Evolutionary conservation across 169 alveolate species (phyloP), one percentile per base, ranked within the genome.

Genomic region (Cytauxzoon felis): DNA sequence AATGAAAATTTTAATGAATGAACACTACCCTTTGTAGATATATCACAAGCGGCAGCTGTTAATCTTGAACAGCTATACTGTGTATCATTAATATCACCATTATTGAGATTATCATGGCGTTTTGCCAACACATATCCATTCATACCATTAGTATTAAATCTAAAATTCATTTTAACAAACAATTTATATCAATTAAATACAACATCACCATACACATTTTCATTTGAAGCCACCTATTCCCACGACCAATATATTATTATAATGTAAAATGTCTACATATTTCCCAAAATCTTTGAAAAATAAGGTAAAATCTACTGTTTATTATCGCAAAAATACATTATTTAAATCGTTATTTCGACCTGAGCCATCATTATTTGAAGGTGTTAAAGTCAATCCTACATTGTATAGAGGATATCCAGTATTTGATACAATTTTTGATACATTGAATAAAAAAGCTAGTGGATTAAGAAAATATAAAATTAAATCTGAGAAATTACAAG

Each of bases 1-100:
- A 86, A 34, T 11, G 89, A 80, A 51, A 66, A 86, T 47, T 87
- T 64, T 11, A 80, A 73, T 18, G 91, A 61, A 53, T 86, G 91
- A 26, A 78, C 45, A 34, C 81, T 61, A 59, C 91, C 81, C 42
- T 79, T 67, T 3, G 79, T 58, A 54, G 91, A 71, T 51, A 86
- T 57, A 70, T 86, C 91, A 41, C 61, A 54, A 23, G 23, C 78
- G 49, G 45, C 78, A 41, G 69, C 88, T 64, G 83, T 79, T 52
- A 38, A 67, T 54, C 68, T 43, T 1, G 68, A 42, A 38, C 68
- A 58, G 47, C 68, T 58, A 24, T 60, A 58, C 23, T 58, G 45
- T 45, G 24, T 36, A 58, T 40, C 61, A 30, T 58, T 11, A 42
- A 36, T 21, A 4, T 8, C 63, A 58, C 33, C 9, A 24, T 29